A percentile compares a stretch with the other conserved stretches of the same genome.
phyloP scores from a whole-genome alignment of 805 yeast species.

The Candida orba region DNA sequence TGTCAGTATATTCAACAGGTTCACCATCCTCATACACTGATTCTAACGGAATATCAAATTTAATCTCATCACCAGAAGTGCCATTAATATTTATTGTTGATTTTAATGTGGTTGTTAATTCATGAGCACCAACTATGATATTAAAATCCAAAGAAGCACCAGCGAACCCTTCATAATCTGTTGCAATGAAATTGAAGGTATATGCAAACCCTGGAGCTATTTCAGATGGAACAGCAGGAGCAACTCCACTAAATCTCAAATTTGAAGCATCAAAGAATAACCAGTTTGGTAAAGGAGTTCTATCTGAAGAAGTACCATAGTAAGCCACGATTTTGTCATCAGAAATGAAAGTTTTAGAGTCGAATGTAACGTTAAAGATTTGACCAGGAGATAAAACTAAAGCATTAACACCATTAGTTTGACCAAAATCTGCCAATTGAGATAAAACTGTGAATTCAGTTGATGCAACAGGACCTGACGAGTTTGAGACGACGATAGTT shows the following conservation, averaged over 20 bases:
- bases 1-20: constrained; percentile 39
- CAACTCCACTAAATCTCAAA: constrained; percentile 74
- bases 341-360: constrained; percentile 51
- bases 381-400: constrained; percentile 68
- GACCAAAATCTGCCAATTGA: constrained; percentile 57
- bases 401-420: constrained; percentile 70
- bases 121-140: constrained; percentile 83
- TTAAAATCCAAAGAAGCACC: constrained; percentile 65
- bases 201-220: constrained; percentile 82
- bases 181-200: constrained; percentile 65
- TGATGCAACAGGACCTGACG: constrained; percentile 46
- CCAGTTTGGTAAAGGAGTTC: constrained; percentile 92
- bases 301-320: constrained; percentile 74
- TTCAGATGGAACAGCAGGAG: constrained; percentile 78
- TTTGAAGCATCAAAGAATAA: constrained; percentile 54
- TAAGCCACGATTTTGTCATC: constrained; percentile 50
- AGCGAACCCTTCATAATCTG: constrained; percentile 69
- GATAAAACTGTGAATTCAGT: constrained; percentile 36
- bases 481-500: constrained; percentile 51
- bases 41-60: constrained; percentile 53
- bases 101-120: constrained; percentile 58
- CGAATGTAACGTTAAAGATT: constrained; percentile 58
- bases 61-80: constrained; percentile 50
- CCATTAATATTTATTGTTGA: constrained; percentile 56
- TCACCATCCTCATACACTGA: constrained; percentile 59